phyloP scores from a whole-genome alignment of 306 rosid species.

The Acacia acuminata region DNA sequence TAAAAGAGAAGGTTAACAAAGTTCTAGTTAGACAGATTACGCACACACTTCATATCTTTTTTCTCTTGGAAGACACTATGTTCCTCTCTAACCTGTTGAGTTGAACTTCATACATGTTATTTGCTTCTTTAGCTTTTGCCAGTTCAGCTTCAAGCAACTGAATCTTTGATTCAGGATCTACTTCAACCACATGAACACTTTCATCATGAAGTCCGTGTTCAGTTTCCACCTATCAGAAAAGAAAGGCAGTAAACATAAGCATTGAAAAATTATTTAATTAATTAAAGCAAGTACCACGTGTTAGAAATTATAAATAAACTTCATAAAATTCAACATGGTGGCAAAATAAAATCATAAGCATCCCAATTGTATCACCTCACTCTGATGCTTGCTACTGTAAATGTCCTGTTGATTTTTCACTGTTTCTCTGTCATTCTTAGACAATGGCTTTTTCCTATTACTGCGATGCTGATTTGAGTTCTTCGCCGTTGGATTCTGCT shows the following conservation, averaged over 20 bases:
- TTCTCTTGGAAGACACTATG: conserved; percentile 26
- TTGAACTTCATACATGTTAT: conserved; percentile 56
- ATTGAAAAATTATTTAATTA: conserved; percentile 10
- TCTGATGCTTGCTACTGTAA: conserved; percentile 45
- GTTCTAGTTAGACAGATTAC: neutral
- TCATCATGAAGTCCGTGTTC: conserved; percentile 54
- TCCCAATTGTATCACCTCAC: conserved; percentile 56
- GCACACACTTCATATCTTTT: neutral
- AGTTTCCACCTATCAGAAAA: conserved; percentile 59
- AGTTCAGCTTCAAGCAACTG: conserved; percentile 64
- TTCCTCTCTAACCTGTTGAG: conserved; percentile 54
- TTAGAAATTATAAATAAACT: conserved; percentile 9
- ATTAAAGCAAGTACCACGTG: neutral
- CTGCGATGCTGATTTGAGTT: conserved; percentile 49
- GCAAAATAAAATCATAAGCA: conserved; percentile 29
- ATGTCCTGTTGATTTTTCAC: conserved; percentile 52
- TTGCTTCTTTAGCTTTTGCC: conserved; percentile 64
- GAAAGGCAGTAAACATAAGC: conserved; percentile 29
- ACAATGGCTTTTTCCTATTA: conserved; percentile 51
- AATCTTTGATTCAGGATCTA: conserved; percentile 52
- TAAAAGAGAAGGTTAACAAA: neutral
- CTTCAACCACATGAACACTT: conserved; percentile 48
- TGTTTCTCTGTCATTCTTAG: conserved; percentile 55
- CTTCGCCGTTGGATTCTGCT: conserved; percentile 62
- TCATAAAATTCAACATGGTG: conserved; percentile 12